Evolutionary conservation across 2,329 filamentous ascomycete genomes (phyloP).

Genomic region (Trichoderma endophyticum): DNA sequence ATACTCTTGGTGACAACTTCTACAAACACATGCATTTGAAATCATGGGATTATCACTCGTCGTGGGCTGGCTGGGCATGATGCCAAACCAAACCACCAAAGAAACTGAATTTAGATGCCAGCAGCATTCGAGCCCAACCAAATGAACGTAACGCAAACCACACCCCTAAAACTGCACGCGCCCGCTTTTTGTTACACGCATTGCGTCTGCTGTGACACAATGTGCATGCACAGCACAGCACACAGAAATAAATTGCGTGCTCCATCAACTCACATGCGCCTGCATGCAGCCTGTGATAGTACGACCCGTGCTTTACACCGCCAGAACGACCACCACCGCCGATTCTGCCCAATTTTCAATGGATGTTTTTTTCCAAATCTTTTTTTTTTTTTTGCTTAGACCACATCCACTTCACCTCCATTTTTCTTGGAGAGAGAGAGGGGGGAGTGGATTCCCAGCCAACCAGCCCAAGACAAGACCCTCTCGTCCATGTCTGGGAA

Average conservation of each 20-base stretch:
- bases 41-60: neutral
- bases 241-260: slow-evolving; percentile 8
- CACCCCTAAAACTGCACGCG: neutral
- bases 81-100: neutral
- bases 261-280: slow-evolving; percentile 4
- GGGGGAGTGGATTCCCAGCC: neutral
- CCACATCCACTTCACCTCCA: neutral
- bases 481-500: neutral
- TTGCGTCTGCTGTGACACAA: neutral
- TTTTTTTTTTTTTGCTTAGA: neutral
- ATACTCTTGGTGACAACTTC: neutral
- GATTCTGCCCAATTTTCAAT: slow-evolving; percentile 6
- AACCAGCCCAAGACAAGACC: neutral
- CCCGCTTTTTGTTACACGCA: neutral
- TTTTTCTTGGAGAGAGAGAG: neutral
- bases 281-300: slow-evolving; percentile 2
- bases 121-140: neutral
- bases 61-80: neutral
- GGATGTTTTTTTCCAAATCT: neutral
- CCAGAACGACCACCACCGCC: neutral
- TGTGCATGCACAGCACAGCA: slow-evolving; percentile 1
- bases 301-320: neutral
- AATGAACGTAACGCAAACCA: neutral
- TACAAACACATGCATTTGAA: neutral
- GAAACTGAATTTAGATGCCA: neutral